A percentile compares a stretch with the other conserved stretches of the same genome.
phyloP scores from a whole-genome alignment of 2,329 filamentous ascomycete species.

The Knoxdaviesia proteae region DNA sequence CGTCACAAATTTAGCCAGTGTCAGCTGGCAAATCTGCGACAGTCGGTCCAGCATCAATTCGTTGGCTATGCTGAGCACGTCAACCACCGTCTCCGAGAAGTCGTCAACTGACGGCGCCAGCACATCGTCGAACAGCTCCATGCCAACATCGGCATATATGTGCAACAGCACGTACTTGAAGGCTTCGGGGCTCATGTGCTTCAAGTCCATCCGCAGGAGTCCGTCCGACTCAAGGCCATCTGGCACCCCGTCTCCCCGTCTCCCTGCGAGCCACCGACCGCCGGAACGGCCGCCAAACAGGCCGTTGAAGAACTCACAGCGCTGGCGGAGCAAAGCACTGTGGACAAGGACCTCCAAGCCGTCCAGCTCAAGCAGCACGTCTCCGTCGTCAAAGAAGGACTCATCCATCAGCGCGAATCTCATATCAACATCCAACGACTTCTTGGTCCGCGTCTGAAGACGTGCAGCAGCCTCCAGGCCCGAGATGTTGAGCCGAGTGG shows the following conservation, averaged over 20 bases:
- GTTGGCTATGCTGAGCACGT: slow-evolving; percentile 76
- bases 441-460: slow-evolving; percentile 45
- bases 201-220: slow-evolving; percentile 53
- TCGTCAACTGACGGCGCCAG: slow-evolving; percentile 54
- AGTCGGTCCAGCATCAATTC: slow-evolving; percentile 89
- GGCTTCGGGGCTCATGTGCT: slow-evolving; percentile 51
- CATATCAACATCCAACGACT: slow-evolving; percentile 49
- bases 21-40: slow-evolving; percentile 70
- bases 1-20: slow-evolving; percentile 68
- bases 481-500: slow-evolving; percentile 46
- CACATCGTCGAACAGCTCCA: slow-evolving; percentile 63
- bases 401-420: slow-evolving; percentile 45
- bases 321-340: slow-evolving; percentile 55
- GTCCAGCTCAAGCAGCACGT: slow-evolving; percentile 60
- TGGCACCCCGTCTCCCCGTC: slow-evolving; percentile 19
- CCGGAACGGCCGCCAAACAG: slow-evolving; percentile 75
- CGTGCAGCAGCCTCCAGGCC: slow-evolving; percentile 60
- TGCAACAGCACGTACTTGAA: slow-evolving; percentile 65
- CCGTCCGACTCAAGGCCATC: slow-evolving; percentile 13
- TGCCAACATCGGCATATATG: slow-evolving; percentile 65
- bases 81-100: slow-evolving; percentile 73
- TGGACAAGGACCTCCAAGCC: slow-evolving; percentile 55
- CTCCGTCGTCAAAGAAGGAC: slow-evolving; percentile 56
- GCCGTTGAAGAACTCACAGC: slow-evolving; percentile 82
- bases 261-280: slow-evolving; percentile 62